Percentiles rank a stretch among this genome's conserved stretches.
These are phyloP conservation scores for Ophiosphaerella korrae DNA, from an alignment of 2,329 filamentous ascomycete species.

Conservation along the genomic window DNA sequence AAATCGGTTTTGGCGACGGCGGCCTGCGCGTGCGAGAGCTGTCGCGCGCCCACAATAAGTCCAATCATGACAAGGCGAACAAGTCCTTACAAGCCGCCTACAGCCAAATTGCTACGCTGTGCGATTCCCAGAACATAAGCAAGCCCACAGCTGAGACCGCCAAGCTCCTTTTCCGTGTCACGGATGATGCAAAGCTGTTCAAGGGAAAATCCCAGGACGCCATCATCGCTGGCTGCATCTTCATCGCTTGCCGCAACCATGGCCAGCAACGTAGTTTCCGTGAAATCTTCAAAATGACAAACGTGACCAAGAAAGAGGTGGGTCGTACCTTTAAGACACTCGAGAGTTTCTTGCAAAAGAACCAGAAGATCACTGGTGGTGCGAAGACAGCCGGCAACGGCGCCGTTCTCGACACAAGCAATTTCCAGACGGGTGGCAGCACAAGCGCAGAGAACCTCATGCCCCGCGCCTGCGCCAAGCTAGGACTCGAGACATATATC, in stretches of 20 bases:
- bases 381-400: slow-evolving; percentile 41
- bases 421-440: slow-evolving; percentile 67
- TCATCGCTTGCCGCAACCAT: slow-evolving; percentile 93
- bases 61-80: slow-evolving; percentile 79
- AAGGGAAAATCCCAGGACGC: slow-evolving; percentile 95
- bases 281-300: slow-evolving; percentile 91
- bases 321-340: slow-evolving; percentile 92
- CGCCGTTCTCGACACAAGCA: slow-evolving; percentile 56
- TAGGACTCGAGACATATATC: slow-evolving; percentile 75
- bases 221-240: slow-evolving; percentile 94
- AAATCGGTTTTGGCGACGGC: slow-evolving; percentile 81
- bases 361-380: slow-evolving; percentile 45
- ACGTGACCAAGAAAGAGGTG: slow-evolving; percentile 96
- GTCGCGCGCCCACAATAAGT: slow-evolving; percentile 82
- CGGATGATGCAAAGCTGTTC: slow-evolving; percentile 90
- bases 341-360: slow-evolving; percentile 82
- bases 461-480: slow-evolving; percentile 84
- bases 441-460: slow-evolving; percentile 83
- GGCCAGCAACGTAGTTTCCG: slow-evolving; percentile 87
- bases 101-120: slow-evolving; percentile 85
- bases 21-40: slow-evolving; percentile 74
- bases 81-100: slow-evolving; percentile 81
- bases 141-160: slow-evolving; percentile 84
- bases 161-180: slow-evolving; percentile 93
- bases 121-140: slow-evolving; percentile 70